phyloP scores from a whole-genome alignment of 2,329 filamentous ascomycete species.

The Trichoderma breve region DNA sequence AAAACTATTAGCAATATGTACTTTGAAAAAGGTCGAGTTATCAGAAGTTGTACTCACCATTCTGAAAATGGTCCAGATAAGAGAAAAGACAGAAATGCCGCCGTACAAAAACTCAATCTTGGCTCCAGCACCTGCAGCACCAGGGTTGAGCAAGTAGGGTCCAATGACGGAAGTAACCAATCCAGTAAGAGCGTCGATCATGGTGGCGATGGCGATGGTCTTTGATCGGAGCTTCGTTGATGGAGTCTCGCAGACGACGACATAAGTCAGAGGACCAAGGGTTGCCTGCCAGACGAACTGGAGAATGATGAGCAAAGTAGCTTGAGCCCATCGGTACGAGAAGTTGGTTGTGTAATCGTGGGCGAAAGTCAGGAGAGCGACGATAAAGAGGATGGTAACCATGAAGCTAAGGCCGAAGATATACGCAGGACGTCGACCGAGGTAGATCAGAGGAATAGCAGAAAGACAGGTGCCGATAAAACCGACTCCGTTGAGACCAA shows the following conservation, averaged over 20 bases:
- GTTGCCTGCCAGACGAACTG: constrained; percentile 55
- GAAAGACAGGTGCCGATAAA: constrained; percentile 43
- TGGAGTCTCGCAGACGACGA: constrained; percentile 51
- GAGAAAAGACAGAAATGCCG: constrained; percentile 16
- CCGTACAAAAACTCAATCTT: constrained; percentile 20
- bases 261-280: constrained; percentile 54
- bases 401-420: constrained; percentile 44
- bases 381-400: constrained; percentile 37
- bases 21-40: neutral
- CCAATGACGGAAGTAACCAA: constrained; percentile 18
- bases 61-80: constrained; percentile 16
- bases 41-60: neutral
- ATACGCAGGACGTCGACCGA: constrained; percentile 47
- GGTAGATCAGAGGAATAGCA: constrained; percentile 43
- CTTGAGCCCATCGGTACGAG: constrained; percentile 39
- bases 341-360: constrained; percentile 11
- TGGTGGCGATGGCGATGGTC: constrained; percentile 39
- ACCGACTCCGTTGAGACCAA: constrained; percentile 17
- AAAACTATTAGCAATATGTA: neutral
- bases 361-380: constrained; percentile 37
- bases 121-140: constrained; percentile 12
- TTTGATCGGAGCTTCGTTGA: constrained; percentile 54
- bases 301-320: constrained; percentile 49
- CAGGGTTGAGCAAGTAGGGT: constrained; percentile 16
- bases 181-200: constrained; percentile 8